Conservation (phyloP, 129 eudicot species). For the Chrysanthemum lavandulifolium region DNA sequence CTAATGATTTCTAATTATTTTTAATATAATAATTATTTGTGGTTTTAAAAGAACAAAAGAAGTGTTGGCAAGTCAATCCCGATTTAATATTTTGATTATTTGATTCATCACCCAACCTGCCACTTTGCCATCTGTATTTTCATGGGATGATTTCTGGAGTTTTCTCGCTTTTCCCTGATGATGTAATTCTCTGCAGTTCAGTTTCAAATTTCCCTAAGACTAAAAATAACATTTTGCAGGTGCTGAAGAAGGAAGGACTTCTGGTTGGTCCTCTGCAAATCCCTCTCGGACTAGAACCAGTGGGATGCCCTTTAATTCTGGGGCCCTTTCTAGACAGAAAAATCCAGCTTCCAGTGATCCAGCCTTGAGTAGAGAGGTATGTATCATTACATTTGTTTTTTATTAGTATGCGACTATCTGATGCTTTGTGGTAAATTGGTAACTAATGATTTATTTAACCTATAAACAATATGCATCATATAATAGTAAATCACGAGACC, state of each 20-base stretch:
- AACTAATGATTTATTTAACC: no score
- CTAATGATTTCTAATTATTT: no score
- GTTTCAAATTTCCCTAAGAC: conserved; percentile 4
- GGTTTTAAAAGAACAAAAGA: no score
- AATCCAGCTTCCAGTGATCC: conserved; percentile 60
- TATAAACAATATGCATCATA: neutral
- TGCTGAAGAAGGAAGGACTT: conserved; percentile 60
- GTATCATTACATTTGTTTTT: conserved; percentile 6
- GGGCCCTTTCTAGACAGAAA: conserved; percentile 66
- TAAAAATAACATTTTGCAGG: conserved; percentile 45
- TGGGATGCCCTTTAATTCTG: conserved; percentile 47
- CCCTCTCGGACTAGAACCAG: conserved; percentile 47
- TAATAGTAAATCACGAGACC: neutral
- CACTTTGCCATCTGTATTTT: no score
- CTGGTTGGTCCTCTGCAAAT: conserved; percentile 63
- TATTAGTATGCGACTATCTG: neutral
- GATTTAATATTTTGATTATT: no score
- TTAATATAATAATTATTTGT: no score
- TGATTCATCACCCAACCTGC: no score
- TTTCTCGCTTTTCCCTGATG: neutral
- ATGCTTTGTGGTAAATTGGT: no score
- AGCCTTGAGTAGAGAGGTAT: conserved; percentile 56
- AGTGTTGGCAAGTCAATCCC: no score
- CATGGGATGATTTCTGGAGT: no score
- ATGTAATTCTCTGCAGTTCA: neutral